Evolutionary conservation across 1,139 yeast genomes (phyloP), one percentile per base, ranked within the genome.

Genomic region (Saccharomyces hybrid): DNA sequence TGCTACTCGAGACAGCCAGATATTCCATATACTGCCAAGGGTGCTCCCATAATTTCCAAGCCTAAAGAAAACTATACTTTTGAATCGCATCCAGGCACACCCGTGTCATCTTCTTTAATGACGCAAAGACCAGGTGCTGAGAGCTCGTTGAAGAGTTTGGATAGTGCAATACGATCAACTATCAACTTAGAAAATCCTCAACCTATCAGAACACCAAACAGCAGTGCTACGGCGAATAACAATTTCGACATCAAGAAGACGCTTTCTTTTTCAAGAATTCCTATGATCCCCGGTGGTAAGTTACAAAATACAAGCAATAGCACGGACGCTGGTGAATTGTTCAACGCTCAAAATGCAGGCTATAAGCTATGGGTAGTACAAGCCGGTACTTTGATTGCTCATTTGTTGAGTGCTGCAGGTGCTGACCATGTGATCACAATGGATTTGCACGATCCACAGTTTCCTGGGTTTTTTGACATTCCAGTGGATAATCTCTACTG

Each of bases 1-100:
- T 97, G 98, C 25, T 95, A 95, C 70, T 88, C 96, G 1, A 79
- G 99, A 66, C 99, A 95, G 72, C 96, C 96, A 2, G 98, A 91
- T 71, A 84, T 88, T 47, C 96, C 96, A n/a, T 88, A 85, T 65
- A 82, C 88, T 48, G 80, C 79, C 63, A 73, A 75, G 51, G 85
- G 85, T 25, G 88, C 93, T 1, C 88, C 88, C 41, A 66, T 77
- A 50, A 70, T 76, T 34, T 69, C 79, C 3, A 73, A 75, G 49
- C 70, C 73, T 50, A 77, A 74, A 62, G 76, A 72, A 26, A 73
- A 66, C 51, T 80, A 76, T 62, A 78, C 84, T 9, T 80, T 78
- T 62, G 89, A 84, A 55, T 80, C 86, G 62, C 81, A 78, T 3
- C 88, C 89, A 2, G 76, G 80, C 4, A 82, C 88, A 0, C 87